Conservation (phyloP, 768 basidiomycete genomes). For the Suillus brevipes region DNA sequence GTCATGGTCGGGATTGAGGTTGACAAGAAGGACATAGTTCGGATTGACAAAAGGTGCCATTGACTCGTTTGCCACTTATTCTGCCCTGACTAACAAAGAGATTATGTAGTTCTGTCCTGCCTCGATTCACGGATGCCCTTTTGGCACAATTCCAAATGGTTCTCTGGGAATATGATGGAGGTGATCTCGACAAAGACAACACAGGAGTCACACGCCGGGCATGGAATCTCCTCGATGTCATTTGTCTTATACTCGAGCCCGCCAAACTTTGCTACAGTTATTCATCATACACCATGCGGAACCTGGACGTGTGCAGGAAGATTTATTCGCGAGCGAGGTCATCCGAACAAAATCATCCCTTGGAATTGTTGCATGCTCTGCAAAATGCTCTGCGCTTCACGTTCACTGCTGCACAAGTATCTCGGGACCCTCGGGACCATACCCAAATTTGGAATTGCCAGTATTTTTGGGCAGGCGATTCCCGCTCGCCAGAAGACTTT, state of each 20-base stretch:
- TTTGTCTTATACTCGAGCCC: background rate
- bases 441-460: background rate
- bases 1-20: background rate
- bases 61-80: background rate
- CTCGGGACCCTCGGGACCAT: background rate
- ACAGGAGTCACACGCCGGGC: background rate
- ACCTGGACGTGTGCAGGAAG: background rate
- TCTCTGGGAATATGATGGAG: background rate
- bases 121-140: background rate
- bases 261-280: background rate
- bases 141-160: background rate
- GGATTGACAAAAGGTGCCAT: background rate
- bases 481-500: background rate
- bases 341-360: background rate
- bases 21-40: background rate
- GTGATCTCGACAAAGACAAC: background rate
- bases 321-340: background rate
- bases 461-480: background rate
- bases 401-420: background rate
- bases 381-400: background rate
- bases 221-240: background rate
- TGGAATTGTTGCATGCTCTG: background rate
- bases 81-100: background rate
- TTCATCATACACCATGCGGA: background rate
- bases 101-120: background rate